Evolutionary conservation across 805 yeast genomes (phyloP), one percentile per base, ranked within the genome.

Genomic region (Wickerhamomyces ciferrii): DNA sequence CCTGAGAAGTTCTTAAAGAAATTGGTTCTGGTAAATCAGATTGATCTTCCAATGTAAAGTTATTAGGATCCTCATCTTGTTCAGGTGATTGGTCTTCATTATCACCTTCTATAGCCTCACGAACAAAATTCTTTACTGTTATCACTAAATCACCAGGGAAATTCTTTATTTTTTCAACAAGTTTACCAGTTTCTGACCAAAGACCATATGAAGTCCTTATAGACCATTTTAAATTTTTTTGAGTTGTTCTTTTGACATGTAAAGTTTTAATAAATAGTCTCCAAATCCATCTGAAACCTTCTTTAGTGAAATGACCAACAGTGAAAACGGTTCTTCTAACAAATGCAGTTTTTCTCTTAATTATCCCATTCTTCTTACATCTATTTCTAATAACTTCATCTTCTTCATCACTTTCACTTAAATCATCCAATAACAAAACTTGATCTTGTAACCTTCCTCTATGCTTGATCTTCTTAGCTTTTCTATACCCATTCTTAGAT

Each of bases 151-250:
- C 17, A 18, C 41, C 44, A 2, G 50, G 48, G 1, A 39, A 18
- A 1, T 43, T 41, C 23, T 45, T 47, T 5, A 47, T 17, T 19
- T 44, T 49, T 24, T 25, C 43, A 2, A 49, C 31, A 11, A 49
- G 27, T 32, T 25, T 10, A 25, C 47, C 52, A 27, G 50, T 47
- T 15, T 49, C 48, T 4, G 19, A 8, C 52, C 52, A 49, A n/a
- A 43, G n/a, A 11, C 11, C 25, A 24, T 42, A 46, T 5, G 43
- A 9, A 20, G 38, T 40, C 15, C 18, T 44, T 15, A 49, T 40
- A n/a, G 37, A 4, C 39, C 43, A 42, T 21, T 37, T 42, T 5
- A 42, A 13, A 23, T 31, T 40, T 2, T 2, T 13, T n/a, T 25
- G 27, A 11, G 37, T 14, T 3, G 5, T 24, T 25, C 21, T 19